Evolutionary conservation across 148 eudicot genomes (phyloP).

Genomic region (Diospyros kaki): DNA sequence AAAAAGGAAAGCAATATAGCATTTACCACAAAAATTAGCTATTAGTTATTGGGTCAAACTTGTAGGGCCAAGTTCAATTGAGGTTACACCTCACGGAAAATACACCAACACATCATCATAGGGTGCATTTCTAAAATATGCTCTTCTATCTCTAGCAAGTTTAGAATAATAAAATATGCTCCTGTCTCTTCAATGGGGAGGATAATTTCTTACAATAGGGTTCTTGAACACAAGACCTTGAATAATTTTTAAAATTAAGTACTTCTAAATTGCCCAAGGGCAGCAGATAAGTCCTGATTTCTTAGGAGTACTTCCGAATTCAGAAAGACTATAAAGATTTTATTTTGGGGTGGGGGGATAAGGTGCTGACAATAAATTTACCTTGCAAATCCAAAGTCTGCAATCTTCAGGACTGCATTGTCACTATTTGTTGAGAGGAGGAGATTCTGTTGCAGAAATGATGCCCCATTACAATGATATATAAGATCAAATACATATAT

Average conservation of each 20-base stretch:
- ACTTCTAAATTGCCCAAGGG: background rate
- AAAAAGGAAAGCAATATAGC: too few species aligned
- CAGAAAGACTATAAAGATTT: background rate
- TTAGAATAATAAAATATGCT: too few species aligned
- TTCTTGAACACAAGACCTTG: background rate
- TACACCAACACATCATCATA: too few species aligned
- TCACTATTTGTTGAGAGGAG: slow-evolving; percentile 61
- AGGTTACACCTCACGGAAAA: too few species aligned
- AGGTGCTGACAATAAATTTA: slow-evolving; percentile 19
- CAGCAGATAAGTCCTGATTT: background rate
- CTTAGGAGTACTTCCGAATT: slow-evolving; percentile 2
- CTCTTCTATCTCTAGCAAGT: too few species aligned
- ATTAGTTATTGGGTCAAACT: too few species aligned
- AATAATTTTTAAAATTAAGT: background rate
- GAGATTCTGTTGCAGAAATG: slow-evolving; percentile 63
- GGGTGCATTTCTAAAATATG: too few species aligned
- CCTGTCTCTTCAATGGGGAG: too few species aligned
- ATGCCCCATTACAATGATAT: slow-evolving; percentile 9
- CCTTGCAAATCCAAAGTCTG: slow-evolving; percentile 99
- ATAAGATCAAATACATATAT: background rate
- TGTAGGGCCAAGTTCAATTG: too few species aligned
- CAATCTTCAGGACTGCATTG: slow-evolving; percentile 77
- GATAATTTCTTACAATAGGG: too few species aligned
- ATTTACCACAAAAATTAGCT: too few species aligned
- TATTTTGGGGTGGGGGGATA: background rate